A percentile compares a stretch with the other conserved stretches of the same genome.
Evolutionary conservation across 2,329 filamentous ascomycete genomes (phyloP).

Genomic region (Podosphaera aphanis): DNA sequence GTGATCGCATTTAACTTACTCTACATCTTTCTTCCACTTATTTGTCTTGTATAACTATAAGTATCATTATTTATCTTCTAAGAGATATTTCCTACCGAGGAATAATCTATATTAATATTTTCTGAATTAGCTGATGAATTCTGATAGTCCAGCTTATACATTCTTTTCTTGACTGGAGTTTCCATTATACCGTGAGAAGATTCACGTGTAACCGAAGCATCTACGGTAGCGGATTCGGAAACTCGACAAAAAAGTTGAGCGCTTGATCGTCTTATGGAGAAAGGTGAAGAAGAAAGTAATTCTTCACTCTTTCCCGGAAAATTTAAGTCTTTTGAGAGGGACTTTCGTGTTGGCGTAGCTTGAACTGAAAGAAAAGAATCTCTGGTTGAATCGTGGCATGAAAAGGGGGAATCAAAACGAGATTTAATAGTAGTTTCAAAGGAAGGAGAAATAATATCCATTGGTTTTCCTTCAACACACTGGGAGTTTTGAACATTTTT

Average conservation of each 20-base stretch:
- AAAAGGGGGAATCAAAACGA: conserved; percentile 4
- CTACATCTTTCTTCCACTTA: too few relatives aligned
- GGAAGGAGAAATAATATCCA: conserved; percentile 13
- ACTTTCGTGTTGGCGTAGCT: conserved; percentile 13
- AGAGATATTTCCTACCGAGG: not conserved
- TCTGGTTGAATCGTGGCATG: not conserved
- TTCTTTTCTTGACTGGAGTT: conserved; percentile 11
- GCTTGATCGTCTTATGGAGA: conserved; percentile 11
- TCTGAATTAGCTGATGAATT: not conserved
- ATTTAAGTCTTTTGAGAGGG: conserved; percentile 2
- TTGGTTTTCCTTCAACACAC: conserved; percentile 1
- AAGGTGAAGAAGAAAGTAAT: conserved; percentile 9
- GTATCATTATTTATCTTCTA: not conserved
- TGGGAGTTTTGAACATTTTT: conserved; percentile 3
- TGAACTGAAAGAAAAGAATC: conserved; percentile 10
- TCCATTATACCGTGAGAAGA: conserved; percentile 8
- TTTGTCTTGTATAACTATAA: too few relatives aligned
- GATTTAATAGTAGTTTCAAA: not conserved
- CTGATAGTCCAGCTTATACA: not conserved
- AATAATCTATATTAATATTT: not conserved
- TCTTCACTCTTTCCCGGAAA: not conserved
- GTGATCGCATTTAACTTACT: too few relatives aligned
- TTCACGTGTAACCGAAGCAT: conserved; percentile 1
- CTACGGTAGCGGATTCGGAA: conserved; percentile 8
- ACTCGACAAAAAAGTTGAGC: conserved; percentile 10